Evolutionary conservation across 2,329 filamentous ascomycete species (phyloP).

Genomic region (Penicillium olsonii): DNA sequence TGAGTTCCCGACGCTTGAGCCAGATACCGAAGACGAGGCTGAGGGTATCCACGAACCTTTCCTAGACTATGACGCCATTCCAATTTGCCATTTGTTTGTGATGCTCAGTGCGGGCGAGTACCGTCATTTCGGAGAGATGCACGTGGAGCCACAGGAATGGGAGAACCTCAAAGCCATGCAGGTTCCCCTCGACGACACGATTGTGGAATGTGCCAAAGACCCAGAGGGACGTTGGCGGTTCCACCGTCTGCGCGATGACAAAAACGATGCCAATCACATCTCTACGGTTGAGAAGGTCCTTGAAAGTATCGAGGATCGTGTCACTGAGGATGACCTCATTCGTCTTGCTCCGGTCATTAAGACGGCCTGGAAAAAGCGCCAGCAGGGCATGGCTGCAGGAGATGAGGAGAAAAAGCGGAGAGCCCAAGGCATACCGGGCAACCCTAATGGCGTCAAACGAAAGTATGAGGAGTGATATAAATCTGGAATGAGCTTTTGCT

Average conservation of each 20-base stretch:
- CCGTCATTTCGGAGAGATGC: constrained; percentile 65
- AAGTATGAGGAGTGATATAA: constrained; percentile 42
- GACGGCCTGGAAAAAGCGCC: constrained; percentile 73
- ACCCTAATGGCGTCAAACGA: constrained; percentile 42
- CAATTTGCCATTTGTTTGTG: constrained; percentile 71
- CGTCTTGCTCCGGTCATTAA: constrained; percentile 70
- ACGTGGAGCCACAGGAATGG: constrained; percentile 78
- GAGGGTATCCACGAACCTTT: constrained; percentile 66
- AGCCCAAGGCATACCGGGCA: constrained; percentile 25
- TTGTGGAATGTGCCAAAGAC: constrained; percentile 89
- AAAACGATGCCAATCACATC: constrained; percentile 85
- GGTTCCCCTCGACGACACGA: constrained; percentile 78
- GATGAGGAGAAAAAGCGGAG: constrained; percentile 29
- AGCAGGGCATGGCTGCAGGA: constrained; percentile 38
- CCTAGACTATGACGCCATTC: constrained; percentile 77
- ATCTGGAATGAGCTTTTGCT: neutral
- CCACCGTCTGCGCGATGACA: constrained; percentile 90
- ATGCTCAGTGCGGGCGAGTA: constrained; percentile 67
- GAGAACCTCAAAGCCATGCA: constrained; percentile 71
- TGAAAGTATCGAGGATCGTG: constrained; percentile 82
- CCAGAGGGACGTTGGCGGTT: constrained; percentile 75
- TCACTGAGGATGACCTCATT: constrained; percentile 79
- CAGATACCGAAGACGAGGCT: constrained; percentile 66
- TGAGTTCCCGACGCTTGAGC: constrained; percentile 71
- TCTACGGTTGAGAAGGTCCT: constrained; percentile 82